Percentiles rank a stretch among this genome's conserved stretches.
Evolutionary conservation across 768 basidiomycete genomes (phyloP).

Genomic region (Amanita pseudoporphyria): DNA sequence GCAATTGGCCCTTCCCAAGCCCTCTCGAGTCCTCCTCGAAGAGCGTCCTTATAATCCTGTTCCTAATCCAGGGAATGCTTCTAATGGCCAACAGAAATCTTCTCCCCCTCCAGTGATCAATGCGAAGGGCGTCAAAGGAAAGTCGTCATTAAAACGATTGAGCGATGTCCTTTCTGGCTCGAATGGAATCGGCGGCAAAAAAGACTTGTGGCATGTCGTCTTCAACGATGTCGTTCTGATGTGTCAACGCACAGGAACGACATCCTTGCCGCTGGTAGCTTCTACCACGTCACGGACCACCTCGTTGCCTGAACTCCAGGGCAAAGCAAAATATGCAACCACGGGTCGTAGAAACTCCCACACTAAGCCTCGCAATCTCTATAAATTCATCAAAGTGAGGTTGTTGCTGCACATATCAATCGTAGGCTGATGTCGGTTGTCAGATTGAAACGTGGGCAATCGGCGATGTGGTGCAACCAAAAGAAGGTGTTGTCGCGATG

Average conservation of each 20-base stretch:
- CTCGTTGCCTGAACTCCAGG: conserved; percentile 76
- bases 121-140: conserved; percentile 64
- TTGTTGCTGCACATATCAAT: background rate
- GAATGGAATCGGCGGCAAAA: conserved; percentile 54
- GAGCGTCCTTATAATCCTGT: conserved; percentile 51
- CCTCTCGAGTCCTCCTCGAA: conserved; percentile 78
- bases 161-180: conserved; percentile 68
- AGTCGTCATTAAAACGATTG: conserved; percentile 80
- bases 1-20: conserved; percentile 86
- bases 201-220: conserved; percentile 89
- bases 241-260: conserved; percentile 86
- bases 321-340: conserved; percentile 78
- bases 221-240: conserved; percentile 95
- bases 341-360: conserved; percentile 68
- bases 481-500: conserved; percentile 80
- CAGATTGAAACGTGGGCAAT: conserved; percentile 88
- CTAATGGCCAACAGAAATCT: conserved; percentile 21
- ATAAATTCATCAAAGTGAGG: conserved; percentile 82
- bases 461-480: conserved; percentile 63
- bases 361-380: conserved; percentile 82
- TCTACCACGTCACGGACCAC: conserved; percentile 59
- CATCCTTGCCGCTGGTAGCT: conserved; percentile 69
- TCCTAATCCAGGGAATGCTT: conserved; percentile 17
- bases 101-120: conserved; percentile 32
- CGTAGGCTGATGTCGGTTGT: conserved; percentile 6